A percentile compares a stretch with the other conserved stretches of the same genome.
phyloP scores from a whole-genome alignment of 2,329 filamentous ascomycete genomes.

The Beauveria medogensis region DNA sequence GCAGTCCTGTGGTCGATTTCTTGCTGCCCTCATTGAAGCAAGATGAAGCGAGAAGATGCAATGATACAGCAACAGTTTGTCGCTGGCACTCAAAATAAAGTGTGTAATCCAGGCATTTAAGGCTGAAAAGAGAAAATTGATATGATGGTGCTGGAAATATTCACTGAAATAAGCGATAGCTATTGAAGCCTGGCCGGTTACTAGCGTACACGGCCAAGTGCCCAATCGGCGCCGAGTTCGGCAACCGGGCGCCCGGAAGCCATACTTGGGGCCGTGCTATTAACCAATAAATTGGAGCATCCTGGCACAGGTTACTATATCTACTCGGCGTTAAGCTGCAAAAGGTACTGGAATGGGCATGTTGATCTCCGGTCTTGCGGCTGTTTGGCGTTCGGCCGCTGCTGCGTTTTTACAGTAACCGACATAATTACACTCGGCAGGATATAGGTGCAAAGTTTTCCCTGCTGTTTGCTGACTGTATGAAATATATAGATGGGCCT shows the following conservation, averaged over 20 bases:
- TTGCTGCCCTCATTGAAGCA: not conserved
- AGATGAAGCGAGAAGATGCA: too few species aligned
- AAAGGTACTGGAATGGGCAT: too few species aligned
- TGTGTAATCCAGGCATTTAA: not conserved
- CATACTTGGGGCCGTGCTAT: not conserved
- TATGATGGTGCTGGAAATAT: not conserved
- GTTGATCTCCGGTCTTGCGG: too few species aligned
- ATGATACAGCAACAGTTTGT: not conserved
- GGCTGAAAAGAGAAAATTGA: not conserved
- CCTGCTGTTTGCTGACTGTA: too few species aligned
- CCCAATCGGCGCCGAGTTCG: constrained; percentile 19
- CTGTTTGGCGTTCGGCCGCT: too few species aligned
- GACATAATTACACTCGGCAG: too few species aligned
- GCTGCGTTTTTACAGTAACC: too few species aligned
- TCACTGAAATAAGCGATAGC: constrained; percentile 1
- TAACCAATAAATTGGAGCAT: not conserved
- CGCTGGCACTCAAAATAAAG: not conserved
- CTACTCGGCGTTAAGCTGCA: too few species aligned
- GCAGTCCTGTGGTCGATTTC: not conserved
- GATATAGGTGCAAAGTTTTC: too few species aligned
- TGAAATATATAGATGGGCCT: too few species aligned
- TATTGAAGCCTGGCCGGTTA: constrained; percentile 8
- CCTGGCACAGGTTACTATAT: too few species aligned
- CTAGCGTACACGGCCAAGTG: not conserved
- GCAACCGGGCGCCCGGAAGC: constrained; percentile 7